phyloP scores from a whole-genome alignment of 2,329 filamentous ascomycete genomes.

The Apiospora hydei region DNA sequence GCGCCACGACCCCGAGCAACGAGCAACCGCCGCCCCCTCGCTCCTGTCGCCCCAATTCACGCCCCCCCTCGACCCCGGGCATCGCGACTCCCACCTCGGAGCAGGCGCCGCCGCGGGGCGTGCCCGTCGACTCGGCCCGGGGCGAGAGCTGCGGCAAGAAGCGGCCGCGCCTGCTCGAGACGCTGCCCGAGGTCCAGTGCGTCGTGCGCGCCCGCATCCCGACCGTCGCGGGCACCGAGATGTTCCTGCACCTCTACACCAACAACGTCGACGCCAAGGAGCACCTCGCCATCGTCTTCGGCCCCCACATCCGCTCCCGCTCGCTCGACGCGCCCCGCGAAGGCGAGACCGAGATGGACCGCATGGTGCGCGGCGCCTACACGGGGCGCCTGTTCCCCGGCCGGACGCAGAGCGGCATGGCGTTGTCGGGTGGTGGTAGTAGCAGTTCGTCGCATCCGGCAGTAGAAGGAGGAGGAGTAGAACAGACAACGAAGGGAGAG shows the following conservation, averaged over 20 bases:
- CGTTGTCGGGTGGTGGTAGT: conserved; percentile 37
- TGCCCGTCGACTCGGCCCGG: conserved; percentile 66
- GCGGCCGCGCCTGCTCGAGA: conserved; percentile 75
- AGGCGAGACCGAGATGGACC: conserved; percentile 85
- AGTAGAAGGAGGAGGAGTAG: not conserved
- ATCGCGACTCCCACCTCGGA: conserved; percentile 57
- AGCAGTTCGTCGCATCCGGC: conserved; percentile 26
- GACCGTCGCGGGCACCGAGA: conserved; percentile 88
- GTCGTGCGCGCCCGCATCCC: conserved; percentile 94
- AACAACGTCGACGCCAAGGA: conserved; percentile 96
- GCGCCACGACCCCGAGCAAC: conserved; percentile 19
- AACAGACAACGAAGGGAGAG: conserved; percentile 25
- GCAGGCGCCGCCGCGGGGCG: conserved; percentile 51
- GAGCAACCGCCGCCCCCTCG: conserved; percentile 61
- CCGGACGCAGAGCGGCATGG: conserved; percentile 75
- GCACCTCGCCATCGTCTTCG: conserved; percentile 96
- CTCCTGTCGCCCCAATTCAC: conserved; percentile 89
- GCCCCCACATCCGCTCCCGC: conserved; percentile 78
- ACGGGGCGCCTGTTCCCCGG: conserved; percentile 87
- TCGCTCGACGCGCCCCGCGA: conserved; percentile 74
- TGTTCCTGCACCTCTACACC: conserved; percentile 95
- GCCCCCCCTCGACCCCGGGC: conserved; percentile 70
- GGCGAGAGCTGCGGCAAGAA: conserved; percentile 67
- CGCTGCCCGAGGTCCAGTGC: conserved; percentile 86
- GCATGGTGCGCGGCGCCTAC: conserved; percentile 95